Evolutionary conservation across 352 stramenopile species (phyloP), one percentile per base, ranked within the genome.

Genomic region (Phytophthora colocasiae): DNA sequence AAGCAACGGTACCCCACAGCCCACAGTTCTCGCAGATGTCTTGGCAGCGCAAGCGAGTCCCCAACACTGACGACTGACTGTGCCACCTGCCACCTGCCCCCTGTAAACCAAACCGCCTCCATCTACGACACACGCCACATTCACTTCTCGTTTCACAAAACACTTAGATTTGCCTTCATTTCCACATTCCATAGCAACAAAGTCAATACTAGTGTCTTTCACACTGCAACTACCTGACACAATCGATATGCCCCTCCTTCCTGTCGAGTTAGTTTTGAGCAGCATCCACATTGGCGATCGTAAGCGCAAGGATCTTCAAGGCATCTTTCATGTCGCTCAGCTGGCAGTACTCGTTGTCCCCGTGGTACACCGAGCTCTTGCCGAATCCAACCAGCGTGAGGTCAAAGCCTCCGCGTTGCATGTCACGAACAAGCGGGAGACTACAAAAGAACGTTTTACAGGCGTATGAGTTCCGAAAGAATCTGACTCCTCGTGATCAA

Each of bases 291-390:
- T 94, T 91, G 57, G 78, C 70, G 66, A 97, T 89, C 36, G 90
- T 93, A 39, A 72, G 78, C 27, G 90, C 78, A 12, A 97, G 79
- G 61, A 98, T 96, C 76, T 92, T 87, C 22, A 93, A 69, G 11
- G 90, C 92, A 54, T 97, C 76, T 56, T 83, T 77, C 83, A 98
- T 97, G 56, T 96, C 88, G 55, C 70, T 93, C 39, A 98, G 71
- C 47, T 65, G 76, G 54, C 90, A 97, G 75, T 89, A 97, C 71
- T 98, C 93, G 68, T 98, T 97, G 73, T 98, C 92, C 12, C 89
- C 93, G 74, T 98, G 93, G 67, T 98, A 97, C 26, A 93, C 84
- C 0, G 85, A 78, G 60, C 80, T 93, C 71, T 90, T 89, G 54
- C 85, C 85, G 52, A 93, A 95, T 44, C 84, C 84, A 17, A 90